Conservation (phyloP, 805 yeast species). For the Sungouiozyma ichnusensis region DNA sequence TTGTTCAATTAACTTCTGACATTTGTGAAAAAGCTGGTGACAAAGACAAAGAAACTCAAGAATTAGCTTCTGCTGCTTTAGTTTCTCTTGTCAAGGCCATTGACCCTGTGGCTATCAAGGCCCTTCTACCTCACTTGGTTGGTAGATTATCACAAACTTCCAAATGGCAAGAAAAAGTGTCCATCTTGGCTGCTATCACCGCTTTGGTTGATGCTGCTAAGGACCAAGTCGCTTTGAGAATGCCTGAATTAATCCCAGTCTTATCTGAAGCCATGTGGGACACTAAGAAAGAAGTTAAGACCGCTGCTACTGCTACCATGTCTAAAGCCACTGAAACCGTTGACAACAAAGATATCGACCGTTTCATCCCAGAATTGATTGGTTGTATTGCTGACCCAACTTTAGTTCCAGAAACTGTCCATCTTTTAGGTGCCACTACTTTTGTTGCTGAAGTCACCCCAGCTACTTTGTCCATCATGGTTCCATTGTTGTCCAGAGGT, state of each 20-base stretch:
- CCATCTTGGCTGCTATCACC: slow-evolving; percentile 75
- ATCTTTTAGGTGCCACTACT: slow-evolving; percentile 98
- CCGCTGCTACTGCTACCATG: slow-evolving; percentile 92
- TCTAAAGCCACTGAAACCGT: slow-evolving; percentile 94
- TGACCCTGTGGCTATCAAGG: slow-evolving; percentile 91
- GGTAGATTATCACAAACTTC: slow-evolving; percentile 55
- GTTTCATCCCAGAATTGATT: slow-evolving; percentile 96
- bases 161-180: slow-evolving; percentile 98
- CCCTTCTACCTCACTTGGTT: slow-evolving; percentile 72
- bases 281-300: slow-evolving; percentile 96
- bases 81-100: slow-evolving; percentile 66
- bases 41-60: slow-evolving; percentile 69
- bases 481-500: slow-evolving; percentile 98
- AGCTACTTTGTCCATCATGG: slow-evolving; percentile 99
- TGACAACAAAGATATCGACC: slow-evolving; percentile 98
- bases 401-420: slow-evolving; percentile 98
- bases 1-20: slow-evolving; percentile 64
- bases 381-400: slow-evolving; percentile 94
- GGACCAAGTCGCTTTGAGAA: slow-evolving; percentile 92
- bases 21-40: slow-evolving; percentile 81
- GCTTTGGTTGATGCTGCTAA: slow-evolving; percentile 89
- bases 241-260: slow-evolving; percentile 98
- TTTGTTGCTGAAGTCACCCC: slow-evolving; percentile 99
- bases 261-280: slow-evolving; percentile 99
- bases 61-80: slow-evolving; percentile 66